Evolutionary conservation across 192 early-diverging fungal genomes (phyloP).

Genomic region (Gaertneriomyces semiglobifer): DNA sequence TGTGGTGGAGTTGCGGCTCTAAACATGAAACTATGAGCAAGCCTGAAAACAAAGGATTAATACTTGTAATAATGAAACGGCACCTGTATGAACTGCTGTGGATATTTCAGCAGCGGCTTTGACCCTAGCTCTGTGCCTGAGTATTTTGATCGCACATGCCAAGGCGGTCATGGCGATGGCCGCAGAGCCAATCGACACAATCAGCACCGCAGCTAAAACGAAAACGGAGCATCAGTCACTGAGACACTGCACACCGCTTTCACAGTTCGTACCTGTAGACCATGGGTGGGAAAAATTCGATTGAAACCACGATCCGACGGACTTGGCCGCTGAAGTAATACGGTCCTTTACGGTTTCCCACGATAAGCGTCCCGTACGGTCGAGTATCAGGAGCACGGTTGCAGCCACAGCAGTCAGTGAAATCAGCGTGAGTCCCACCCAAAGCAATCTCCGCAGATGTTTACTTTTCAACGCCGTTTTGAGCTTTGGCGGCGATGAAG

Average conservation of each 20-base stretch:
- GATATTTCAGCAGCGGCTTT: no score
- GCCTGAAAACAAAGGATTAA: no score
- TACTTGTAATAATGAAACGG: no score
- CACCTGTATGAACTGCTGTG: no score
- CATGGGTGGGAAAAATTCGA: slow-evolving; percentile 11
- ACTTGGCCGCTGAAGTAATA: slow-evolving; percentile 11
- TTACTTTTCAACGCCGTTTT: no score
- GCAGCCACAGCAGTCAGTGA: background rate
- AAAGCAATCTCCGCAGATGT: background rate
- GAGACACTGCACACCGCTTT: background rate
- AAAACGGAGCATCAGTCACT: background rate
- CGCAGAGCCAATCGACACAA: slow-evolving; percentile 18
- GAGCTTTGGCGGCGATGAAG: no score
- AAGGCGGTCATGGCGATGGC: slow-evolving; percentile 3
- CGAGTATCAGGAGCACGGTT: slow-evolving; percentile 16
- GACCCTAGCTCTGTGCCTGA: no score
- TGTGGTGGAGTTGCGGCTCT: no score
- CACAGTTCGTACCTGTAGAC: slow-evolving; percentile 12
- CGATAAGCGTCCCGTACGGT: slow-evolving; percentile 6
- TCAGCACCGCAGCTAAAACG: slow-evolving; percentile 13
- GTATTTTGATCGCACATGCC: background rate
- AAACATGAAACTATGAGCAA: no score
- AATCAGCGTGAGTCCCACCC: no score
- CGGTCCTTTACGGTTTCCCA: slow-evolving; percentile 15
- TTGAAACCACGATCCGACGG: slow-evolving; percentile 15